Conservation (phyloP, 108 stramenopile genomes). For the Mediolabrus comicus region DNA sequence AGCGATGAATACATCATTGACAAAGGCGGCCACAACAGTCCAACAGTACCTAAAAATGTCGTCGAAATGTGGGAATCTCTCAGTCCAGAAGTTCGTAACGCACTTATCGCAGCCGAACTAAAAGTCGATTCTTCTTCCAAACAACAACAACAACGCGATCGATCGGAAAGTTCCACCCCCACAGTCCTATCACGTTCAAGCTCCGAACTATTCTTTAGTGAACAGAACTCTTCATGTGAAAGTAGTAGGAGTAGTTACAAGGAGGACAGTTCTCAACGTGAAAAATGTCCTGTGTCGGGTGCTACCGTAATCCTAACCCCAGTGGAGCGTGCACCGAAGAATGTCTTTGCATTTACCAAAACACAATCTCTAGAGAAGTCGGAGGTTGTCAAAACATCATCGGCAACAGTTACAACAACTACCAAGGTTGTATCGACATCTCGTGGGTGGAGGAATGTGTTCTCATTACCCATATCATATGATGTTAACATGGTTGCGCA, state of each 20-base stretch:
- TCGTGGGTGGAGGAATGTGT: slow-evolving; percentile 86
- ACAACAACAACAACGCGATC: slow-evolving; percentile 13
- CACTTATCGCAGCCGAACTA: slow-evolving; percentile 65
- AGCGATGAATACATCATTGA: slow-evolving; percentile 32
- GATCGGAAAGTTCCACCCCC: slow-evolving; percentile 19
- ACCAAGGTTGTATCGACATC: slow-evolving; percentile 71
- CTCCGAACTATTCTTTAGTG: slow-evolving; percentile 15
- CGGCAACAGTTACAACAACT: slow-evolving; percentile 74
- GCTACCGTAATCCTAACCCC: slow-evolving; percentile 64
- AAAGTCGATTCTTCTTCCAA: slow-evolving; percentile 12
- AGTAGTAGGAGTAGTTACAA: slow-evolving; percentile 30
- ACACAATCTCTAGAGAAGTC: slow-evolving; percentile 58
- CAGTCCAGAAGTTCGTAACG: slow-evolving; percentile 58
- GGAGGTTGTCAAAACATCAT: slow-evolving; percentile 58
- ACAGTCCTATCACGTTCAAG: slow-evolving; percentile 46
- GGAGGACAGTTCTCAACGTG: slow-evolving; percentile 28
- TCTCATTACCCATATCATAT: slow-evolving; percentile 86
- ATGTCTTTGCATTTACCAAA: slow-evolving; percentile 81
- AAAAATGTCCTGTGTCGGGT: slow-evolving; percentile 69
- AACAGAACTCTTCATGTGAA: slow-evolving; percentile 44
- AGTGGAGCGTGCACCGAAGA: slow-evolving; percentile 80
- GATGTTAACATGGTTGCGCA: slow-evolving; percentile 84
- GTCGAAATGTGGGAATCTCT: slow-evolving; percentile 78
- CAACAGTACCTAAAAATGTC: slow-evolving; percentile 58
- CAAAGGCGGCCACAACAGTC: no score